Evolutionary conservation across 192 early-diverging fungal species (phyloP).

Genomic region (Fimicolochytrium jonesii): DNA sequence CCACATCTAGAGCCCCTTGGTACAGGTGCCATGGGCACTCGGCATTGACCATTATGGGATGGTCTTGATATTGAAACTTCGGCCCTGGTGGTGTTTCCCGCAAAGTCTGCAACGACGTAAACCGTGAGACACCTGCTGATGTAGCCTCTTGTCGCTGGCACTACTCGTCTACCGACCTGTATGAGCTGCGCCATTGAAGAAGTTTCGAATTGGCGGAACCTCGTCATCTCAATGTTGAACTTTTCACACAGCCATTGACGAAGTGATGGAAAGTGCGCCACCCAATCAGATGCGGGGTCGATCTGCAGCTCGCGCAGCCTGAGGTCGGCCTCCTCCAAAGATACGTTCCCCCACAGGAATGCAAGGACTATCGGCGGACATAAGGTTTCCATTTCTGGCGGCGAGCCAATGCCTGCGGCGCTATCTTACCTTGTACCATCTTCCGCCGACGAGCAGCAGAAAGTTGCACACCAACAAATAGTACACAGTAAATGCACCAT

Average conservation of each 20-base stretch:
- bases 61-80: neutral
- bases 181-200: neutral
- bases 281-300: constrained; percentile 6
- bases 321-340: neutral
- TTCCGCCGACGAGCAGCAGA: neutral
- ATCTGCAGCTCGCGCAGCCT: too few relatives aligned
- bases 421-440: neutral
- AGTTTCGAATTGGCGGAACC: constrained; percentile 1
- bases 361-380: too few relatives aligned
- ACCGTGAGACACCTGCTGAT: too few relatives aligned
- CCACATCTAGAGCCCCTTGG: neutral
- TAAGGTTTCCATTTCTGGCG: too few relatives aligned
- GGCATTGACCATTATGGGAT: neutral
- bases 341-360: too few relatives aligned
- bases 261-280: too few relatives aligned
- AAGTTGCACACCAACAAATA: constrained; percentile 12
- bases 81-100: neutral
- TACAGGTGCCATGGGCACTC: constrained; percentile 11
- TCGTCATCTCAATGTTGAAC: neutral
- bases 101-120: too few relatives aligned
- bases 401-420: too few relatives aligned
- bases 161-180: too few relatives aligned
- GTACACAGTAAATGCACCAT: constrained; percentile 11
- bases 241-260: neutral
- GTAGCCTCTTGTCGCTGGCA: too few relatives aligned